These are phyloP conservation scores for Inonotus hispidus DNA, from an alignment of 1,284 basidiomycete genomes.

Conservation along the genomic window DNA sequence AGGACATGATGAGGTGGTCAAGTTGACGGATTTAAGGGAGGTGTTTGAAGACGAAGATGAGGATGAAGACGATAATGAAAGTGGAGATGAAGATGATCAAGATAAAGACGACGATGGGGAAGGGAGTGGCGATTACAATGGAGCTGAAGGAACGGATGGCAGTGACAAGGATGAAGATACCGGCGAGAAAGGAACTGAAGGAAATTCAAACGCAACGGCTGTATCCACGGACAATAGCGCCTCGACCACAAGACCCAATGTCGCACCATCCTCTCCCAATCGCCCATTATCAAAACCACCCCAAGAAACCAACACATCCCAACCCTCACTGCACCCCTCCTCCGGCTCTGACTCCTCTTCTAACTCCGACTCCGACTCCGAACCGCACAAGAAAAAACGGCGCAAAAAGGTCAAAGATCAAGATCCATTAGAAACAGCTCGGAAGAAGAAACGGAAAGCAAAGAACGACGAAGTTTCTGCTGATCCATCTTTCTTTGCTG, in stretches of 20 bases:
- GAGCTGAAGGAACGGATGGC: not conserved
- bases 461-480: slow-evolving; percentile 50
- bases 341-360: no score
- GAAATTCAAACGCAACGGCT: no score
- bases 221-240: no score
- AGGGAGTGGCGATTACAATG: slow-evolving; percentile 19
- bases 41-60: slow-evolving; percentile 54
- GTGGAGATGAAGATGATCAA: slow-evolving; percentile 23
- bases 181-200: slow-evolving; percentile 16
- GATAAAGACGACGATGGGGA: slow-evolving; percentile 23
- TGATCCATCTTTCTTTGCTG: slow-evolving; percentile 65
- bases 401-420: slow-evolving; percentile 55
- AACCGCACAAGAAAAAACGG: slow-evolving; percentile 36
- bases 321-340: not conserved
- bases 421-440: slow-evolving; percentile 37
- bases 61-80: slow-evolving; percentile 23
- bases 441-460: slow-evolving; percentile 42
- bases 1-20: slow-evolving; percentile 86
- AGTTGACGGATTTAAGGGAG: slow-evolving; percentile 75
- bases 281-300: no score
- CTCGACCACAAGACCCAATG: no score
- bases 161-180: slow-evolving; percentile 28
- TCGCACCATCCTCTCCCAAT: no score
- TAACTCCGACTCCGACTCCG: slow-evolving; percentile 28
- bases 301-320: no score